Evolutionary conservation across 2,329 filamentous ascomycete genomes (phyloP).

Genomic region (Aspergillus spinulosporus): DNA sequence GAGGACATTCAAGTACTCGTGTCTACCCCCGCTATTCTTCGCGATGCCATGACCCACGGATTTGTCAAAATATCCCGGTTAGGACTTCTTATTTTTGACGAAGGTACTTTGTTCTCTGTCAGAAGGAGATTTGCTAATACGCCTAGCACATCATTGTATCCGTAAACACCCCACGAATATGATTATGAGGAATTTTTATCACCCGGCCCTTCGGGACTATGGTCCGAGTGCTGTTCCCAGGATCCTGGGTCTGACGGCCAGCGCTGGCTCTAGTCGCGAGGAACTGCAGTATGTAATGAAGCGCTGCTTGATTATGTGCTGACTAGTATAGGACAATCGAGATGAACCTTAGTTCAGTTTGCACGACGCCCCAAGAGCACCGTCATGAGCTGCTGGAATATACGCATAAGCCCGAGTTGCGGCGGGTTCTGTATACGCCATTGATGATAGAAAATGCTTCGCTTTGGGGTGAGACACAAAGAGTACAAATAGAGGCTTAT

Average conservation of each 20-base stretch:
- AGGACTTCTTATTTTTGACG: constrained; percentile 75
- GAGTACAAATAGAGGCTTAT: constrained; percentile 46
- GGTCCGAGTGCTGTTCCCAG: constrained; percentile 53
- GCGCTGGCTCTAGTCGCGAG: constrained; percentile 60
- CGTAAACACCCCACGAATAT: constrained; percentile 63
- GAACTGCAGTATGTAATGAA: constrained; percentile 51
- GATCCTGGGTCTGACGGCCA: constrained; percentile 79
- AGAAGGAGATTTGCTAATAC: background rate
- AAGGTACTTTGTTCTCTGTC: constrained; percentile 56
- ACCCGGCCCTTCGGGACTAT: constrained; percentile 39
- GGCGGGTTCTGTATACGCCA: constrained; percentile 26
- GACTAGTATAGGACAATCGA: constrained; percentile 57
- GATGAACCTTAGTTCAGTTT: constrained; percentile 66
- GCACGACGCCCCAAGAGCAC: constrained; percentile 67
- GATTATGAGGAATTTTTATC: constrained; percentile 75
- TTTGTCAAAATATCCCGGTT: constrained; percentile 72
- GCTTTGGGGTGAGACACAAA: constrained; percentile 37
- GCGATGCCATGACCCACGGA: constrained; percentile 71
- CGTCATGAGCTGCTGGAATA: constrained; percentile 68
- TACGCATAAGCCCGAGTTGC: constrained; percentile 62
- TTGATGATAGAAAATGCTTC: background rate
- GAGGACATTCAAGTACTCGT: constrained; percentile 69
- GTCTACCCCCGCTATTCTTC: constrained; percentile 72
- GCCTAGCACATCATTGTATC: constrained; percentile 69
- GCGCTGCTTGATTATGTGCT: constrained; percentile 2